Conservation (phyloP, 352 stramenopile species). For the Phytophthora europaea region DNA sequence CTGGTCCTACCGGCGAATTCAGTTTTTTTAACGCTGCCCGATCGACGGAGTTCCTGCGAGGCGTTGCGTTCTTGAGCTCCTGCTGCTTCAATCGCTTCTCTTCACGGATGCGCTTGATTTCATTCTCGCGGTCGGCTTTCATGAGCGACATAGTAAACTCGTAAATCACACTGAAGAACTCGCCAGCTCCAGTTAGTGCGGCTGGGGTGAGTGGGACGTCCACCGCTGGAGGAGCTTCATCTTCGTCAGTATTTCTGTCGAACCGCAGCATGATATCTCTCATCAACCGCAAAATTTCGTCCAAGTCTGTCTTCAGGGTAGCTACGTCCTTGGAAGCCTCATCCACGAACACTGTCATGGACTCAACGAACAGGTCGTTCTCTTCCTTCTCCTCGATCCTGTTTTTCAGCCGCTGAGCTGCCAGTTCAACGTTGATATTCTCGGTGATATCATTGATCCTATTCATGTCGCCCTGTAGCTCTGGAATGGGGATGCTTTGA, state of each 20-base stretch:
- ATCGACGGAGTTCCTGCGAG: constrained; percentile 47
- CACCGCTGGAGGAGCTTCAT: constrained; percentile 24
- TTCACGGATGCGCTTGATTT: constrained; percentile 73
- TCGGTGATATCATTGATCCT: constrained; percentile 71
- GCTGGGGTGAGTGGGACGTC: constrained; percentile 34
- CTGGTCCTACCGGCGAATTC: constrained; percentile 28
- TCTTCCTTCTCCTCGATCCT: constrained; percentile 75
- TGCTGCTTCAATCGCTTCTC: constrained; percentile 69
- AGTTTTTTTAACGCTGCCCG: constrained; percentile 17
- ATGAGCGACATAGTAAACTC: constrained; percentile 83
- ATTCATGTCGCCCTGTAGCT: constrained; percentile 78
- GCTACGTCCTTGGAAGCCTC: constrained; percentile 41
- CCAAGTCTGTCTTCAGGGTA: constrained; percentile 57
- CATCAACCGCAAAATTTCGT: constrained; percentile 56
- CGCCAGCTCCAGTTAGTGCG: constrained; percentile 50
- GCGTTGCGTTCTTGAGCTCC: constrained; percentile 56
- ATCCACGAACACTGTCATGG: constrained; percentile 75
- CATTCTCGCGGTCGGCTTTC: constrained; percentile 83
- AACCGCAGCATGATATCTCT: constrained; percentile 74
- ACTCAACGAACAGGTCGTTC: constrained; percentile 68
- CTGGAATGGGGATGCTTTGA: constrained; percentile 80
- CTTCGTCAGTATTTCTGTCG: constrained; percentile 53
- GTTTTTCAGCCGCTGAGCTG: constrained; percentile 79
- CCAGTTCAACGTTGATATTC: constrained; percentile 69
- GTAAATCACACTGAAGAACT: constrained; percentile 82